Evolutionary conservation across 1,284 basidiomycete genomes (phyloP), one percentile per base, ranked within the genome.

Genomic region (Gomphus bonarii): DNA sequence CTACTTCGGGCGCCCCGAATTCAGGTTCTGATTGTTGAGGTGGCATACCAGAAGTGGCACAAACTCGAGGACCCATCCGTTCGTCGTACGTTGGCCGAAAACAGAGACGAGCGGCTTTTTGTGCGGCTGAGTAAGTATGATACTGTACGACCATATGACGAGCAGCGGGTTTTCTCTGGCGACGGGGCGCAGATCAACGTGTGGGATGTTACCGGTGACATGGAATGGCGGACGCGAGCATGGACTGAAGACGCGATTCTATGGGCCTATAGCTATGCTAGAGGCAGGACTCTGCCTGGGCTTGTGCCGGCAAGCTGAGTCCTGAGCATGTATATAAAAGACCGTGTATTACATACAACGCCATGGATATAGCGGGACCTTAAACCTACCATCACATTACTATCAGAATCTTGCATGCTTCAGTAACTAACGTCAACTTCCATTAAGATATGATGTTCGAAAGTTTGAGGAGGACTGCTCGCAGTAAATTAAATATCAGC

Each of bases 41-140:
- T 55, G 20, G 44, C 54, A 8, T 55, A 35, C 36, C 54, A 55
- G n/a, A 35, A 55, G 20, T 55, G 54, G 54, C 43, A 55, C 44
- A 25, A 18, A 30, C 18, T 36, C 20, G 43, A 46, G 18, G 54
- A 55, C 33, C 54, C 54, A 9, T 22, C 33, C 16, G 38, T 55
- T 12, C 42, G 54, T 25, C 25, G 54, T 10, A 3, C 22, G 3
- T 36, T 55, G n/a, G 54, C 54, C n/a, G 25, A 48, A 3, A 55
- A 36, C 36, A 12, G 9, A 16, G 54, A 55, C n/a, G 33, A 22
- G 10, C 16, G 44, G 25, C 31, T 55, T 3, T 47, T 55, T 22
- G 16, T 55, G 54, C 25, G 54, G 18, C 43, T 55, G 28, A 55
- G 54, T 44, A 46, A 16, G 30, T 38, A 55, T 28, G 54, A 55